A percentile compares a stretch with the other conserved stretches of the same genome.
phyloP scores from a whole-genome alignment of 352 stramenopile species.

The Globisporangium orthogonon region DNA sequence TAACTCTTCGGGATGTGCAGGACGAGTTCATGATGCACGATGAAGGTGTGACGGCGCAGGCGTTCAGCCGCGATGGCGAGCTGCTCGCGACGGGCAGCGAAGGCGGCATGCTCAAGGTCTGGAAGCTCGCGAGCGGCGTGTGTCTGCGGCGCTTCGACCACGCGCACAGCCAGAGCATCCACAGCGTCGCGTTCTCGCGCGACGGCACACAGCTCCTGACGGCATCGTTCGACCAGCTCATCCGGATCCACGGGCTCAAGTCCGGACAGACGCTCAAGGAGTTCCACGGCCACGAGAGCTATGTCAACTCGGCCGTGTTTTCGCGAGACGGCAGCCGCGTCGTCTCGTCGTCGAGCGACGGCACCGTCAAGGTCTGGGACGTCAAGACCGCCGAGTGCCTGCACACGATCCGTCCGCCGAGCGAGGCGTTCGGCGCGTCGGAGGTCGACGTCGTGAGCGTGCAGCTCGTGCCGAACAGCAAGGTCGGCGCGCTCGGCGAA shows the following conservation, averaged over 20 bases:
- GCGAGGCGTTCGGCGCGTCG: constrained; percentile 22
- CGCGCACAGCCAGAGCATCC: constrained; percentile 74
- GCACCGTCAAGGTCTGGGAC: constrained; percentile 90
- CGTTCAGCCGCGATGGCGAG: constrained; percentile 82
- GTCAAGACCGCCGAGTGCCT: constrained; percentile 79
- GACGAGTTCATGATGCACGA: constrained; percentile 94
- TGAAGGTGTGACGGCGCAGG: constrained; percentile 76
- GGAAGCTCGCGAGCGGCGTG: constrained; percentile 87
- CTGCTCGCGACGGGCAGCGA: constrained; percentile 86
- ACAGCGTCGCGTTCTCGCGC: constrained; percentile 86
- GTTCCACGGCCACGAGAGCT: constrained; percentile 90
- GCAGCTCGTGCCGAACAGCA: constrained; percentile 43
- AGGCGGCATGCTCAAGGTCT: constrained; percentile 89
- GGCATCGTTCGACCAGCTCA: constrained; percentile 83
- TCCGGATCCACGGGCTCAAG: constrained; percentile 92
- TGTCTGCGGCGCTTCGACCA: constrained; percentile 88
- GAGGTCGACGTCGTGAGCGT: constrained; percentile 82
- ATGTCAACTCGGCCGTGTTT: constrained; percentile 89
- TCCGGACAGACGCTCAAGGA: constrained; percentile 91
- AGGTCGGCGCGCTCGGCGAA: constrained; percentile 23
- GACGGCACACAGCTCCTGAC: constrained; percentile 90
- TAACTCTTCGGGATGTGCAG: constrained; percentile 8
- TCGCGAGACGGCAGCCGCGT: constrained; percentile 61
- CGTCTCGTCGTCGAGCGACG: constrained; percentile 88
- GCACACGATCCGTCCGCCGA: constrained; percentile 61